phyloP scores from a whole-genome alignment of 75 land plant species.

The Cryptomeria japonica region DNA sequence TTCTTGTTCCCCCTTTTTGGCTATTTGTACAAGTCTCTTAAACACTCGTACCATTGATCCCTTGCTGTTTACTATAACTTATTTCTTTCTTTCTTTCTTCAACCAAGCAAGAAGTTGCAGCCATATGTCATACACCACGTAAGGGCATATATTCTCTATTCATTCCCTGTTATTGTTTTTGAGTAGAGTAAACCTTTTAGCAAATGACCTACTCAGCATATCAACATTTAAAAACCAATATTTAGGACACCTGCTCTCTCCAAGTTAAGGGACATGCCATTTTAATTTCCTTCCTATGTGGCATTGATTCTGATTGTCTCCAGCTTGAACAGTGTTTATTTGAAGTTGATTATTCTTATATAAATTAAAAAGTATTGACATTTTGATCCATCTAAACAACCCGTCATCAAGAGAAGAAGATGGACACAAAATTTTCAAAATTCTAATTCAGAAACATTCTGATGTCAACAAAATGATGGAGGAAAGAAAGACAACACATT shows the following conservation, averaged over 20 bases:
- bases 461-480: background rate
- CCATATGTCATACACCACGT: background rate
- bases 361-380: too few relatives aligned
- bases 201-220: background rate
- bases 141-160: background rate
- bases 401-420: too few relatives aligned
- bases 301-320: background rate
- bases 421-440: too few relatives aligned
- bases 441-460: background rate
- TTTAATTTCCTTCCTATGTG: background rate
- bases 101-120: background rate
- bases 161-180: background rate
- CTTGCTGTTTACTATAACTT: too few relatives aligned
- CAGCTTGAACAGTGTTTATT: too few relatives aligned
- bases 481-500: background rate
- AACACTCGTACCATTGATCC: too few relatives aligned
- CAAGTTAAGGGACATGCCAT: background rate
- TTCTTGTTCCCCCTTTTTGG: too few relatives aligned
- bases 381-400: too few relatives aligned
- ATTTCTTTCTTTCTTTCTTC: too few relatives aligned
- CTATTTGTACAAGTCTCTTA: too few relatives aligned
- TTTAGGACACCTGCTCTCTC: background rate
- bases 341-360: too few relatives aligned
- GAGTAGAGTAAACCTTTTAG: background rate
- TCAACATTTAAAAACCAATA: background rate